Evolutionary conservation across 371 early-diverging fungal species (phyloP), one percentile per base, ranked within the genome.

Genomic region (Rhizopus delemar): DNA sequence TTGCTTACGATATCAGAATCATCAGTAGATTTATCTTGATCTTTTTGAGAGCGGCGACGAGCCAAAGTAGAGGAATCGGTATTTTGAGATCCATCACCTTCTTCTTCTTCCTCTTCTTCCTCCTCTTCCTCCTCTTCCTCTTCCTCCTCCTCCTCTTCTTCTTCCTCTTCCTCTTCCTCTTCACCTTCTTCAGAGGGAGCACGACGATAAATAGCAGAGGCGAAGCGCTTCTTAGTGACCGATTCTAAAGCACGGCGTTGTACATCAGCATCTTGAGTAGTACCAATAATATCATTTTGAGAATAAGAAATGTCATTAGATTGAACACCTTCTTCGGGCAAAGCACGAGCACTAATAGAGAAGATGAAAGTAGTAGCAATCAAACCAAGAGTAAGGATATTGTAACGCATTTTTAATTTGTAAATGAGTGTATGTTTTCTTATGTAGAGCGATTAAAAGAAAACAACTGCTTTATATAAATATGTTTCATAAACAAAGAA

Each of bases 301-400:
- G 66, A 60, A 50, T 61, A 51, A 8, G 50, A 58, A 31, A 32
- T 29, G 5, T 54, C 51, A 34, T 0, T 39, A 12, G 12, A 39
- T 45, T 11, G 46, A n/a, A 45, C 11, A 16, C 22, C 7, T 13
- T 16, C 15, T 8, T 29, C 48, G 1, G 48, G 48, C 12, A 48
- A 48, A 48, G 48, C 48, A 28, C 48, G 48, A 48, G 48, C 32
- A 35, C 22, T 16, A 8, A 62, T 39, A 13, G 54, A 43, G 54
- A 39, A 32, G 43, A 53, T 46, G 3, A 59, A 28, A 6, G 53
- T 48, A 13, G 55, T 16, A 41, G 54, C 54, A 32, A 49, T 43
- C 16, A 60, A 41, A 41, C 60, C 54, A n/a, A 60, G 50, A 49
- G 60, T 54, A 54, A 60, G 41, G 46, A 46, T 29, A 22, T 53